Percentiles rank a stretch among this genome's conserved stretches.
Evolutionary conservation across 306 rosid genomes (phyloP).

Genomic region (Hippophae tibetana): DNA sequence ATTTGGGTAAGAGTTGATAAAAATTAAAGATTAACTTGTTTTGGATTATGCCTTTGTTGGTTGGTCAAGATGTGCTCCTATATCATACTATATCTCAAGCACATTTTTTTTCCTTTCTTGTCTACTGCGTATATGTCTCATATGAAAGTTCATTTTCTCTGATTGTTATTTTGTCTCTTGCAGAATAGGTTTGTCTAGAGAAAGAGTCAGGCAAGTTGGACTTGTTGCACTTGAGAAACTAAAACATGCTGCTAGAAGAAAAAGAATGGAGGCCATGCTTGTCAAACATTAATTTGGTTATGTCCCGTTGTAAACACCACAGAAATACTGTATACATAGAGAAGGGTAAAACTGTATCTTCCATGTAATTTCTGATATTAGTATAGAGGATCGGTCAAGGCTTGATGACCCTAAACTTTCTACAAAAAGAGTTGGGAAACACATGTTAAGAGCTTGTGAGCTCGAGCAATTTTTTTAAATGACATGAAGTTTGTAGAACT

Average conservation of each 20-base stretch:
- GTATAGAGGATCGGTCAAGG: slow-evolving; percentile 28
- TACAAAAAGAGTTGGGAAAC: slow-evolving; percentile 23
- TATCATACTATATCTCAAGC: no score
- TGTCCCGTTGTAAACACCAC: slow-evolving; percentile 18
- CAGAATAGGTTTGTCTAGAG: slow-evolving; percentile 98
- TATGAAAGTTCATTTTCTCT: not conserved
- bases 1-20: no score
- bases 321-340: slow-evolving; percentile 46
- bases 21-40: no score
- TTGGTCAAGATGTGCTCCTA: no score
- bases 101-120: no score
- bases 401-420: slow-evolving; percentile 15
- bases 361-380: slow-evolving; percentile 34
- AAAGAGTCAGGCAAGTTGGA: slow-evolving; percentile 95
- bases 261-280: slow-evolving; percentile 78
- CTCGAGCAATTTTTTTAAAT: slow-evolving; percentile 1
- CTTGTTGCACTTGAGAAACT: slow-evolving; percentile 97
- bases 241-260: slow-evolving; percentile 74
- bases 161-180: slow-evolving; percentile 10
- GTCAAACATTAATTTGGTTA: slow-evolving; percentile 38
- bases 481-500: no score
- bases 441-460: slow-evolving; percentile 17
- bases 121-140: no score
- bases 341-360: slow-evolving; percentile 30
- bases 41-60: no score